phyloP scores from a whole-genome alignment of 805 yeast species.

The Myxozyma neotropica region DNA sequence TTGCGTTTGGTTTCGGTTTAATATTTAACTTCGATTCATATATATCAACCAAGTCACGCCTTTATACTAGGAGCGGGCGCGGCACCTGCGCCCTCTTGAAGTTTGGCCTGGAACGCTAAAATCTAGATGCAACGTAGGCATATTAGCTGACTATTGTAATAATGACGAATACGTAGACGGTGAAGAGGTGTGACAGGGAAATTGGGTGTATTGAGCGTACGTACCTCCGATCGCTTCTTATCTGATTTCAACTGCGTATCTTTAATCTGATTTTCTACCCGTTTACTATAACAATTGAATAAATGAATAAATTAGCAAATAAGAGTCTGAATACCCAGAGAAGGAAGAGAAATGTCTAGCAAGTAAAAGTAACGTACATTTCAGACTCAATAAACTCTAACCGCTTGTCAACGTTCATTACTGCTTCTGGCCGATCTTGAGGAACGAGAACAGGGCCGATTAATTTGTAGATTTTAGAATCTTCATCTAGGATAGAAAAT shows the following conservation, averaged over 20 bases:
- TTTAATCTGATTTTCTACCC: conserved; percentile 74
- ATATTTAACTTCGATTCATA: too few relatives aligned
- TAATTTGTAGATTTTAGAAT: conserved; percentile 79
- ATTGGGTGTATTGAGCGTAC: too few relatives aligned
- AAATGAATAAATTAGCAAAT: neutral
- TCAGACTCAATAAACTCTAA: conserved; percentile 83
- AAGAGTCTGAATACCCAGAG: too few relatives aligned
- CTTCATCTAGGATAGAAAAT: conserved; percentile 64
- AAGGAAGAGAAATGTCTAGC: too few relatives aligned
- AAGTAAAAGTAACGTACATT: too few relatives aligned
- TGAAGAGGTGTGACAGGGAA: too few relatives aligned
- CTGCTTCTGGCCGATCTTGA: conserved; percentile 82
- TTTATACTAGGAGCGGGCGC: neutral
- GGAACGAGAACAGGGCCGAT: conserved; percentile 93
- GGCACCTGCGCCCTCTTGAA: conserved; percentile 19
- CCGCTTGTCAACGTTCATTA: conserved; percentile 80
- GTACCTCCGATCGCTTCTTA: conserved; percentile 54
- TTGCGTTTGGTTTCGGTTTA: too few relatives aligned
- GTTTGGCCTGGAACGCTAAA: conserved; percentile 24
- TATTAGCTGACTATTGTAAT: neutral
- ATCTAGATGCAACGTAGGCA: conserved; percentile 8
- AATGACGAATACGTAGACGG: too few relatives aligned
- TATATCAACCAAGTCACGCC: neutral
- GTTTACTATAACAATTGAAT: conserved; percentile 39
- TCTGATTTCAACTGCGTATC: conserved; percentile 59